Conservation (phyloP, 495 filamentous ascomycete genomes). For the Parathielavia appendiculata region DNA sequence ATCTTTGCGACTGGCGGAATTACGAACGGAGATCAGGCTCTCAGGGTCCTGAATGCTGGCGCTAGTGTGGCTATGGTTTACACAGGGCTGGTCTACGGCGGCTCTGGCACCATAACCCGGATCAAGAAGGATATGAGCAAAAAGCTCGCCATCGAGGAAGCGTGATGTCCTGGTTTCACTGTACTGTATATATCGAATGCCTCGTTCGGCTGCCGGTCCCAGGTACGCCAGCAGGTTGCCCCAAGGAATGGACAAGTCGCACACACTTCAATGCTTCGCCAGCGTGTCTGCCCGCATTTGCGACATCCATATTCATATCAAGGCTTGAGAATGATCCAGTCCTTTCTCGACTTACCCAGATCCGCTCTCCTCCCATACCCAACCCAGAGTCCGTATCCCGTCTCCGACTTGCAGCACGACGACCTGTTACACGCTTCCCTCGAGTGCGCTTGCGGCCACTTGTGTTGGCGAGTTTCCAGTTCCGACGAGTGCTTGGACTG, state of each 20-base stretch:
- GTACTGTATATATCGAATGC: neutral
- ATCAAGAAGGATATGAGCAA: constrained; percentile 83
- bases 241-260: neutral
- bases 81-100: constrained; percentile 75
- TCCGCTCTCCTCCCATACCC: too few relatives aligned
- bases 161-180: neutral
- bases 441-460: too few relatives aligned
- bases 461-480: too few relatives aligned
- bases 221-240: neutral
- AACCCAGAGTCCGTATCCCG: too few relatives aligned
- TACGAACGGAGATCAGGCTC: constrained; percentile 73
- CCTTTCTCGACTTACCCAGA: too few relatives aligned
- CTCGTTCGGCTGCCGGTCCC: neutral
- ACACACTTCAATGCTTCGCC: neutral
- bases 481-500: too few relatives aligned
- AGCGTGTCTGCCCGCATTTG: too few relatives aligned
- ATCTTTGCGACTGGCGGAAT: constrained; percentile 93
- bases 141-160: constrained; percentile 20
- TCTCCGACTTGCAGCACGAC: too few relatives aligned
- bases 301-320: too few relatives aligned
- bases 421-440: too few relatives aligned
- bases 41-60: constrained; percentile 73
- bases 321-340: too few relatives aligned
- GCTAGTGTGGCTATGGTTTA: constrained; percentile 85
- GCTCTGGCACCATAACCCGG: constrained; percentile 75